Evolutionary conservation across 2,329 filamentous ascomycete genomes (phyloP).

Genomic region (Dactylonectria macrodidyma): DNA sequence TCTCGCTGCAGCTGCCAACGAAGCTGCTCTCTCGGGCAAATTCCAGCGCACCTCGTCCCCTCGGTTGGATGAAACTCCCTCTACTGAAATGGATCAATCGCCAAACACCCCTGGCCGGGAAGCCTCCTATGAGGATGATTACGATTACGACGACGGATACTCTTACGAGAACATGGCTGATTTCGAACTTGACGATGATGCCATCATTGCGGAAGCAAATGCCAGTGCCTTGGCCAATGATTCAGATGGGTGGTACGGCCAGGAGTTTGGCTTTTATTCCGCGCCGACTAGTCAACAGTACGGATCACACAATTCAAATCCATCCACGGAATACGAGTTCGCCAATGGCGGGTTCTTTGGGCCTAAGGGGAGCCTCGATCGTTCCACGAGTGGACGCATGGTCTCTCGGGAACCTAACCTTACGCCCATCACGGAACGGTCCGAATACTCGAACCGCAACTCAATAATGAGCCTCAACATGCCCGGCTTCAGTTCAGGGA

Average conservation of each 20-base stretch:
- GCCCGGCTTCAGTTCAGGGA: conserved; percentile 58
- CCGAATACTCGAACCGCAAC: conserved; percentile 96
- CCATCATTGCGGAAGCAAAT: conserved; percentile 95
- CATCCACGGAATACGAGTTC: conserved; percentile 67
- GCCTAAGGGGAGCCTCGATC: conserved; percentile 75
- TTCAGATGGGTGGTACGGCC: conserved; percentile 93
- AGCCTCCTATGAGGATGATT: conserved; percentile 54
- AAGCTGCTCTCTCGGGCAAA: conserved; percentile 82
- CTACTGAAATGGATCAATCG: conserved; percentile 33
- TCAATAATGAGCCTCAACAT: conserved; percentile 82
- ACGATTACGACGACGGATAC: conserved; percentile 69
- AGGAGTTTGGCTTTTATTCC: conserved; percentile 97
- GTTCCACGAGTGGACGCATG: conserved; percentile 80
- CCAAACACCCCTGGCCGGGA: conserved; percentile 30
- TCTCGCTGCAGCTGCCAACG: conserved; percentile 84
- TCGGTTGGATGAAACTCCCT: conserved; percentile 45
- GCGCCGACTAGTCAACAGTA: conserved; percentile 62
- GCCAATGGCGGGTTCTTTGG: conserved; percentile 93
- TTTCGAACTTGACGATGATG: conserved; percentile 84
- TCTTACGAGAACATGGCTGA: conserved; percentile 76
- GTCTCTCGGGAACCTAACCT: conserved; percentile 90
- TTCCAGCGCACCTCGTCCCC: conserved; percentile 75
- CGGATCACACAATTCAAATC: conserved; percentile 58
- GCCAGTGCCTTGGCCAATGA: conserved; percentile 94
- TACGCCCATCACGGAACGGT: conserved; percentile 95